Evolutionary conservation across 208 protist species (phyloP).

Genomic region (Leishmania braziliensis): DNA sequence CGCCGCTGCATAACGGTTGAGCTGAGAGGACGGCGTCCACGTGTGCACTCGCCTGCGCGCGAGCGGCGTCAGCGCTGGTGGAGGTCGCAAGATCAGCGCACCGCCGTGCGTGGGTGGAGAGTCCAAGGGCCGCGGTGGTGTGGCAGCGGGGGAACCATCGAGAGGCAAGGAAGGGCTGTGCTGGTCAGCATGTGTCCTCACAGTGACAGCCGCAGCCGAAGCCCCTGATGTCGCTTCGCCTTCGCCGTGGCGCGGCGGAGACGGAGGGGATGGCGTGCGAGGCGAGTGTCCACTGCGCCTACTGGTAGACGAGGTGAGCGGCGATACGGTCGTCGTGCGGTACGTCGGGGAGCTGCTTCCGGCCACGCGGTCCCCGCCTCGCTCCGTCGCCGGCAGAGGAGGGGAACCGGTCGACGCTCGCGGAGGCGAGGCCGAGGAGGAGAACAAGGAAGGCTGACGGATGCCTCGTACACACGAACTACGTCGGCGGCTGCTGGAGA

Average conservation of each 20-base stretch:
- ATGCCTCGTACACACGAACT: conserved; percentile 22
- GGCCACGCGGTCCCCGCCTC: not conserved
- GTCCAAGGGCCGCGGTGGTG: conserved; percentile 1
- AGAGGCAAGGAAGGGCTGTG: not conserved
- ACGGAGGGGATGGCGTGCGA: not conserved
- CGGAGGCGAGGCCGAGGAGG: not conserved
- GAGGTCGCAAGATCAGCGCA: not conserved
- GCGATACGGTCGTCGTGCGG: conserved; percentile 28
- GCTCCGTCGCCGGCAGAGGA: not conserved
- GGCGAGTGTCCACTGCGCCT: not conserved
- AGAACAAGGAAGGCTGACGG: not conserved
- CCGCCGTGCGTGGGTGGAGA: conserved; percentile 10
- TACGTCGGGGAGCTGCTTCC: conserved; percentile 24
- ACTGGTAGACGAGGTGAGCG: conserved; percentile 12
- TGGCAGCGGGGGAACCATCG: not conserved
- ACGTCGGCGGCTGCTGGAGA: not conserved
- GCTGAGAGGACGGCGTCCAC: conserved; percentile 9
- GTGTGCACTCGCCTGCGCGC: conserved; percentile 16
- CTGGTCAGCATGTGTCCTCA: not conserved
- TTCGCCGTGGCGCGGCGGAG: not conserved
- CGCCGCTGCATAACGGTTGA: conserved; percentile 5
- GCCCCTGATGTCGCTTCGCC: not conserved
- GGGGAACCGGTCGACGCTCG: conserved; percentile 4
- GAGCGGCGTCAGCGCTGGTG: not conserved
- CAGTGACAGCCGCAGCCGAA: not conserved